These are phyloP conservation scores for Bruguiera gymnorhiza DNA, from an alignment of 345 rosid genomes.

Conservation along the genomic window DNA sequence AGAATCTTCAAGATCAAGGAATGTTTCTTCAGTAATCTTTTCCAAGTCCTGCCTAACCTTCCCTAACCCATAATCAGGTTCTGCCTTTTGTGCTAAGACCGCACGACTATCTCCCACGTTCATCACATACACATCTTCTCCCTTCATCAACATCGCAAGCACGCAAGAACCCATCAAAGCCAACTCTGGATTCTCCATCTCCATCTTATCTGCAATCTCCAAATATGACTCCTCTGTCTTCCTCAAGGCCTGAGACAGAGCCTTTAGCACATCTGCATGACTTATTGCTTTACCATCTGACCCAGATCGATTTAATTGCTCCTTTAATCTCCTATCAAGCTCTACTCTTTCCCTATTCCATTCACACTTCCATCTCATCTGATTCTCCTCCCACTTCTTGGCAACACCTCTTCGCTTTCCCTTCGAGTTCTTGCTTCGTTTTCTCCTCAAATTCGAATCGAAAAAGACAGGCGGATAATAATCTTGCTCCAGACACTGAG, in stretches of 20 bases:
- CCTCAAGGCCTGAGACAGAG: conserved; percentile 60
- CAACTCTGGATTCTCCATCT: conserved; percentile 71
- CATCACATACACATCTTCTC: conserved; percentile 88
- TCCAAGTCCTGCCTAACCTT: conserved; percentile 71
- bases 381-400: conserved; percentile 40
- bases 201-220: conserved; percentile 60
- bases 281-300: conserved; percentile 27
- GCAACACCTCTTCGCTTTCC: conserved; percentile 20
- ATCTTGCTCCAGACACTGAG: conserved; percentile 37
- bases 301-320: conserved; percentile 25
- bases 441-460: conserved; percentile 31
- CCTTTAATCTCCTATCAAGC: conserved; percentile 28
- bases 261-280: conserved; percentile 60
- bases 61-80: conserved; percentile 43
- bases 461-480: conserved; percentile 28
- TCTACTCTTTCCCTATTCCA: conserved; percentile 35
- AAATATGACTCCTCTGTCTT: conserved; percentile 76
- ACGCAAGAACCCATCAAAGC: conserved; percentile 97
- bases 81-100: conserved; percentile 55
- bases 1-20: conserved; percentile 46
- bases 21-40: conserved; percentile 79
- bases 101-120: conserved; percentile 94
- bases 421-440: conserved; percentile 33
- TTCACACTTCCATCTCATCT: conserved; percentile 44
- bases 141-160: conserved; percentile 83